Evolutionary conservation across 2,329 filamentous ascomycete species (phyloP).

Genomic region (Sclerotinia borealis): DNA sequence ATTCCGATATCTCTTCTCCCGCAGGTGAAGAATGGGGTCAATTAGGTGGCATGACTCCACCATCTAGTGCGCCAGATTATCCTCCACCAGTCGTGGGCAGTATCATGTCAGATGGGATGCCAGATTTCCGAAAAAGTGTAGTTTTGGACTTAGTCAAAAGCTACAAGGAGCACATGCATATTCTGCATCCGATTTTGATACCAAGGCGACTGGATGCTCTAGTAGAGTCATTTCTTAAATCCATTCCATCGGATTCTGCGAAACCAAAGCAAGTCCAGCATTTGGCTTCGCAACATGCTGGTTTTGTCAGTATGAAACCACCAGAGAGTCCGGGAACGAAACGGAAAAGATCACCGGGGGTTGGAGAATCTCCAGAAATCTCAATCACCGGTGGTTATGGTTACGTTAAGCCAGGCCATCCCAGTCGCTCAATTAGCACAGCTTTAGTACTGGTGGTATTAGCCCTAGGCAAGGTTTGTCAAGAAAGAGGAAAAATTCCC

Average conservation of each 20-base stretch:
- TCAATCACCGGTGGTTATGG: slow-evolving; percentile 21
- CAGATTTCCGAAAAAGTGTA: slow-evolving; percentile 46
- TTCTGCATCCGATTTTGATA: slow-evolving; percentile 59
- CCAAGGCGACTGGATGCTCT: slow-evolving; percentile 44
- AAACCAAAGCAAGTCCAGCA: slow-evolving; percentile 24
- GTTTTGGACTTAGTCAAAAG: slow-evolving; percentile 50
- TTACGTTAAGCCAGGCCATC: slow-evolving; percentile 40
- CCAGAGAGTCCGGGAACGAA: slow-evolving; percentile 32
- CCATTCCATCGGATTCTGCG: slow-evolving; percentile 26
- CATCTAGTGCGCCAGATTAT: slow-evolving; percentile 13
- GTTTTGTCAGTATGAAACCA: slow-evolving; percentile 22
- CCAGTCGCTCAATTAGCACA: slow-evolving; percentile 65
- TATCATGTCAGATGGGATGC: slow-evolving; percentile 41
- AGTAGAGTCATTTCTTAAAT: slow-evolving; percentile 29
- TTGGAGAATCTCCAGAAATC: slow-evolving; percentile 24
- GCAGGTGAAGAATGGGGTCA: slow-evolving; percentile 53
- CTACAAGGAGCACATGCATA: slow-evolving; percentile 56
- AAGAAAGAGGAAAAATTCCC: slow-evolving; percentile 47
- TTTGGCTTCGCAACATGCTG: slow-evolving; percentile 16
- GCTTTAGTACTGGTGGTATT: slow-evolving; percentile 78
- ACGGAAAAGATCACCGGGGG: slow-evolving; percentile 28
- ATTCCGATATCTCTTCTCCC: slow-evolving; percentile 48
- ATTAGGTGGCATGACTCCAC: slow-evolving; percentile 38
- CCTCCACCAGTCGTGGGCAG: slow-evolving; percentile 14
- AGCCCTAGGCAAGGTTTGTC: slow-evolving; percentile 79